phyloP scores from a whole-genome alignment of 805 yeast genomes.

The Candida ponderosae region DNA sequence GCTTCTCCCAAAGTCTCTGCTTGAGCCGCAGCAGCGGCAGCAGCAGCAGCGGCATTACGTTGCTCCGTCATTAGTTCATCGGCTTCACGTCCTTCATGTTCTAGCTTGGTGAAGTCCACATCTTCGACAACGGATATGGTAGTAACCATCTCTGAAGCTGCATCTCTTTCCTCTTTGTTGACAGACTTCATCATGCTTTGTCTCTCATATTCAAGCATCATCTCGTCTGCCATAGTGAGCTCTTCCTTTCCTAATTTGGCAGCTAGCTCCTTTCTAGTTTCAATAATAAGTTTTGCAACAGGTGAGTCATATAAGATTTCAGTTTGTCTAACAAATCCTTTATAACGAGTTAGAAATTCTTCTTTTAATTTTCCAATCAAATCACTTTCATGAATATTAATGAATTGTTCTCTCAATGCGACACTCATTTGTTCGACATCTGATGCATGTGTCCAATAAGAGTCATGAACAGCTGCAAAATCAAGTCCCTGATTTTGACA shows the following conservation, averaged over 20 bases:
- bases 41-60: slow-evolving; percentile 19
- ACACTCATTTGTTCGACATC: slow-evolving; percentile 69
- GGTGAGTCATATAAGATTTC: slow-evolving; percentile 44
- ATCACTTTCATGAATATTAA: slow-evolving; percentile 67
- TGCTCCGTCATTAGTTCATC: slow-evolving; percentile 18
- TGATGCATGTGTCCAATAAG: slow-evolving; percentile 95
- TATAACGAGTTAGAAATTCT: slow-evolving; percentile 79
- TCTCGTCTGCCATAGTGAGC: slow-evolving; percentile 60
- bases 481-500: slow-evolving; percentile 59
- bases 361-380: slow-evolving; percentile 60
- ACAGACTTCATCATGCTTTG: slow-evolving; percentile 43
- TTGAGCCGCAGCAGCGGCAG: slow-evolving; percentile 17
- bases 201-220: slow-evolving; percentile 62
- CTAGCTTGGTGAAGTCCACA: slow-evolving; percentile 10
- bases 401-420: slow-evolving; percentile 69
- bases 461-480: slow-evolving; percentile 95
- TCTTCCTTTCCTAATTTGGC: slow-evolving; percentile 43
- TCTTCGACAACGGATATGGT: slow-evolving; percentile 50
- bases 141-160: slow-evolving; percentile 54
- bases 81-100: slow-evolving; percentile 14
- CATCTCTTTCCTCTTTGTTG: slow-evolving; percentile 37
- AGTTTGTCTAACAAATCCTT: slow-evolving; percentile 56
- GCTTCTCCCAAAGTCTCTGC: slow-evolving; percentile 15
- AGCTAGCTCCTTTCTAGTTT: slow-evolving; percentile 41
- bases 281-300: slow-evolving; percentile 41